Percentiles rank a stretch among this genome's conserved stretches.
These are phyloP conservation scores for Fusarium ramigenum DNA, from an alignment of 2,329 filamentous ascomycete species.

Conservation along the genomic window DNA sequence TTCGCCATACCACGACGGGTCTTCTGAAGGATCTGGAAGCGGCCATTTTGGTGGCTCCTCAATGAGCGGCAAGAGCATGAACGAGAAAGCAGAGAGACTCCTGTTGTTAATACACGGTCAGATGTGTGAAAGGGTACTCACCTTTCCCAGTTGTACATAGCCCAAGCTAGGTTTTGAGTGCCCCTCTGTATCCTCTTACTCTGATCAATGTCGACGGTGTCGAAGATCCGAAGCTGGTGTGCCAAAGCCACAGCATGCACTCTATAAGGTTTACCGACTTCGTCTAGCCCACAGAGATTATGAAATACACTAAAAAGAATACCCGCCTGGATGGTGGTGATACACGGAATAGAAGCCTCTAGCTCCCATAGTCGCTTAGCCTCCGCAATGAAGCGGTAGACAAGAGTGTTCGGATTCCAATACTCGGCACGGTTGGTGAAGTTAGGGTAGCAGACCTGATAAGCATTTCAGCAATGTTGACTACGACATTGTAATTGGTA, in stretches of 20 bases:
- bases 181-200: conserved; percentile 34
- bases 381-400: conserved; percentile 51
- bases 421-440: conserved; percentile 46
- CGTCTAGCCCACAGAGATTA: conserved; percentile 49
- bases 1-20: conserved; percentile 48
- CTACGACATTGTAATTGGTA: accelerated
- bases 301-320: conserved; percentile 46
- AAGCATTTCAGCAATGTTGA: neutral
- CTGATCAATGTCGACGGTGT: conserved; percentile 2
- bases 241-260: conserved; percentile 48
- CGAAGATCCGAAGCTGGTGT: conserved; percentile 46
- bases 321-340: conserved; percentile 51
- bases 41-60: conserved; percentile 42
- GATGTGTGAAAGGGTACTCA: conserved; percentile 2
- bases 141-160: conserved; percentile 49
- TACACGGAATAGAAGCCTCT: conserved; percentile 37
- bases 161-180: conserved; percentile 47
- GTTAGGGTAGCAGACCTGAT: conserved; percentile 44
- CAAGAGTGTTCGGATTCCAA: conserved; percentile 49
- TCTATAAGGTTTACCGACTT: conserved; percentile 49
- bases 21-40: conserved; percentile 43
- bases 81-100: conserved; percentile 41
- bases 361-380: conserved; percentile 52
- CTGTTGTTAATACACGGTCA: neutral
- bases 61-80: conserved; percentile 43